Percentiles rank a stretch among this genome's conserved stretches.
These are phyloP conservation scores for Chernovozyma aurita DNA, from an alignment of 1,139 yeast species.

Conservation along the genomic window DNA sequence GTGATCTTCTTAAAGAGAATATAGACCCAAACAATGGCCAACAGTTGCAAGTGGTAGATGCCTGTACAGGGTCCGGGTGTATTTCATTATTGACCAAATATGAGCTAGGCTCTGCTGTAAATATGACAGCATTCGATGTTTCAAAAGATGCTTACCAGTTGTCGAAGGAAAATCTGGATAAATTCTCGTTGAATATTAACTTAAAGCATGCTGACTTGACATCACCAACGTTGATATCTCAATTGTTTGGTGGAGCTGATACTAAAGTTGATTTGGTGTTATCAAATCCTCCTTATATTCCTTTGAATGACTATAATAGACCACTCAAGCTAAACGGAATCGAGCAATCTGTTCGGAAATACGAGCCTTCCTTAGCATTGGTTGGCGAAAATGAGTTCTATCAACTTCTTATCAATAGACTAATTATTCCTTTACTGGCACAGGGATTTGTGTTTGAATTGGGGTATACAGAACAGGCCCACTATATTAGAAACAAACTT, in stretches of 20 bases:
- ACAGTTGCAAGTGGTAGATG: slow-evolving; percentile 47
- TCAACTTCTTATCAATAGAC: slow-evolving; percentile 43
- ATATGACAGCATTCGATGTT: slow-evolving; percentile 44
- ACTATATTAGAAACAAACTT: slow-evolving; percentile 14
- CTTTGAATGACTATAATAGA: slow-evolving; percentile 36
- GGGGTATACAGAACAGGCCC: slow-evolving; percentile 35
- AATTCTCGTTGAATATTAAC: slow-evolving; percentile 1
- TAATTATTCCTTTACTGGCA: slow-evolving; percentile 34
- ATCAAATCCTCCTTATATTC: slow-evolving; percentile 90
- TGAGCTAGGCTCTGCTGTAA: slow-evolving; percentile 19
- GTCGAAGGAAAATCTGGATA: slow-evolving; percentile 41
- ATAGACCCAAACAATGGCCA: not conserved
- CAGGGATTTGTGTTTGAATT: slow-evolving; percentile 40
- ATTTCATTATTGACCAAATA: slow-evolving; percentile 52
- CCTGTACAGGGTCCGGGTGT: slow-evolving; percentile 93
- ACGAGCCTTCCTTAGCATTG: slow-evolving; percentile 77
- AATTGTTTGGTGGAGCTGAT: not conserved
- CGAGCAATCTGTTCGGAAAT: slow-evolving; percentile 58
- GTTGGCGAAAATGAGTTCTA: slow-evolving; percentile 75
- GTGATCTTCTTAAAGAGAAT: slow-evolving; percentile 13
- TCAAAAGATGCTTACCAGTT: slow-evolving; percentile 50
- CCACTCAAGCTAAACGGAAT: slow-evolving; percentile 29
- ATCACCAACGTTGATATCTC: not conserved
- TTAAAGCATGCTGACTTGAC: slow-evolving; percentile 20
- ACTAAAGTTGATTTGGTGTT: slow-evolving; percentile 48